Percentiles rank a stretch among this genome's conserved stretches.
phyloP scores from a whole-genome alignment of 225 moss, liverwort and hornwort genomes.

The Rhytidiadelphus loreus region DNA sequence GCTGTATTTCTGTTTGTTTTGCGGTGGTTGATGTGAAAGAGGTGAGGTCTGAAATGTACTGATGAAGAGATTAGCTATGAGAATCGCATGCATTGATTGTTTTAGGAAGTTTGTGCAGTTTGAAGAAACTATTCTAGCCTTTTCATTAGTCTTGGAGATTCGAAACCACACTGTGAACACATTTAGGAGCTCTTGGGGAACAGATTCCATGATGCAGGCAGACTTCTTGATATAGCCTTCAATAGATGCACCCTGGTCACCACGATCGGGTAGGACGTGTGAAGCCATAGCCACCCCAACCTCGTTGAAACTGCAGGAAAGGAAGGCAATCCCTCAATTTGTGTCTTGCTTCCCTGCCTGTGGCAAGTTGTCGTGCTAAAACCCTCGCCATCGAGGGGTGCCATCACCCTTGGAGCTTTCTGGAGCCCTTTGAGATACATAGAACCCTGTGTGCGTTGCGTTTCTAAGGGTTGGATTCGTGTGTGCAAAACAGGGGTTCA shows the following conservation, averaged over 20 bases:
- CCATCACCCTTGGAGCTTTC: neutral
- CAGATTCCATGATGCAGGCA: neutral
- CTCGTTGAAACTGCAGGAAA: neutral
- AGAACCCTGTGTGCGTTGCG: neutral
- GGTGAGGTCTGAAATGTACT: neutral
- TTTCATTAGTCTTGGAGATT: neutral
- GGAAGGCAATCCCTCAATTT: neutral
- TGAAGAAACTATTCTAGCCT: neutral
- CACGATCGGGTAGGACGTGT: neutral
- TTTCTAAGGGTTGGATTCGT: slow-evolving; percentile 5
- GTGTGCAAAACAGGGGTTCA: slow-evolving; percentile 1
- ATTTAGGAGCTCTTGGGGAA: neutral
- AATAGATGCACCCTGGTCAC: neutral
- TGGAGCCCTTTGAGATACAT: neutral
- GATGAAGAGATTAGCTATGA: neutral
- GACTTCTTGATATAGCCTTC: neutral
- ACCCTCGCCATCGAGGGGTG: neutral
- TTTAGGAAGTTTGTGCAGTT: neutral
- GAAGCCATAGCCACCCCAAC: neutral
- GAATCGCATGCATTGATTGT: neutral
- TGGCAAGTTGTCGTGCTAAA: neutral
- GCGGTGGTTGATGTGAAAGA: neutral
- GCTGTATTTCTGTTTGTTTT: neutral
- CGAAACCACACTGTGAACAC: neutral
- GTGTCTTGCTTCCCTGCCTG: neutral